Evolutionary conservation across 805 yeast species (phyloP).

Genomic region (Millerozyma miso): DNA sequence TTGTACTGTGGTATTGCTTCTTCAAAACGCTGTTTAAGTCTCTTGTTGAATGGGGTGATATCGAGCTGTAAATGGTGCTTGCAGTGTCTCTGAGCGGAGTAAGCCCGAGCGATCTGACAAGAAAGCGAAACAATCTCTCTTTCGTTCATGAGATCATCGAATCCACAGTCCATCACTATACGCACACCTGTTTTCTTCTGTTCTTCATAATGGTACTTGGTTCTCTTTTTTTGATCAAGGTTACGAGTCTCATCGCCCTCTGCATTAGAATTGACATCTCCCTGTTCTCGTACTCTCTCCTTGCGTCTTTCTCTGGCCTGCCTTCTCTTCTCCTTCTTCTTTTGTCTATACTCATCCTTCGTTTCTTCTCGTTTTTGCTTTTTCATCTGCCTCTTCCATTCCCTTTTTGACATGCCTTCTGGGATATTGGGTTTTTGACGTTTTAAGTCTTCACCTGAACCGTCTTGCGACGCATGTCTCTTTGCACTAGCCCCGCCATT

Average conservation of each 20-base stretch:
- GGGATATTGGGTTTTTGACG: constrained; percentile 40
- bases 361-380: constrained; percentile 56
- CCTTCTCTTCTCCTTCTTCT: constrained; percentile 53
- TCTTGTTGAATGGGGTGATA: constrained; percentile 63
- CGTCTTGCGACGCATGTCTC: background rate
- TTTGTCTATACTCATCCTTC: constrained; percentile 55
- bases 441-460: constrained; percentile 1
- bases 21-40: constrained; percentile 67
- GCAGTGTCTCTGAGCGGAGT: constrained; percentile 70
- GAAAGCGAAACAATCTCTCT: constrained; percentile 67
- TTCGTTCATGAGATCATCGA: constrained; percentile 84
- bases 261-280: constrained; percentile 8
- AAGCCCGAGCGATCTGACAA: constrained; percentile 76
- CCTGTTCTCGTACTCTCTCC: constrained; percentile 10
- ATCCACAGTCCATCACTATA: constrained; percentile 81
- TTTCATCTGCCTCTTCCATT: constrained; percentile 73
- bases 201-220: constrained; percentile 28
- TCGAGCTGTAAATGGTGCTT: constrained; percentile 52
- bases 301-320: constrained; percentile 24
- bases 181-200: constrained; percentile 48
- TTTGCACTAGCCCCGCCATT: background rate
- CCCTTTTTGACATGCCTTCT: constrained; percentile 82
- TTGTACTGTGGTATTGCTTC: constrained; percentile 51
- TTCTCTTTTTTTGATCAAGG: constrained; percentile 21
- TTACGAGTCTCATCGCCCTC: constrained; percentile 27